Base-by-base conservation (phyloP, 2,329 filamentous ascomycete genomes). In the Aureobasidium sp. region DNA sequence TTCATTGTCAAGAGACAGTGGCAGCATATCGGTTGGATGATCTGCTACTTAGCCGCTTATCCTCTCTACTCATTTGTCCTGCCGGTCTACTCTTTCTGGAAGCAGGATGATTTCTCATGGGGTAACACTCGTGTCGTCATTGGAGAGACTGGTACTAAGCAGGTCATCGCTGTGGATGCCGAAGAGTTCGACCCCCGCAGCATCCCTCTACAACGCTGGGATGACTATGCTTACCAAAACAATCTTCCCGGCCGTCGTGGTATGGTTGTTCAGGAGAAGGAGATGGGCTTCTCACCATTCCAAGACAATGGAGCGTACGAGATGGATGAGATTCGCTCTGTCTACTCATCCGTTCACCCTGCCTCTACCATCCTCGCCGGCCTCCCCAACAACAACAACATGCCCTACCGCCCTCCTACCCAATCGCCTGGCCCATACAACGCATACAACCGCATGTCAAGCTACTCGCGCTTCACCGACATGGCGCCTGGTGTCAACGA, bases 1-100 rank as follows among this genome's bases (percentile, higher is more conserved):
- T 99, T 99, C 78, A 91, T 97, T 68, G 81, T 97, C 69, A 97
- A 96, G 79, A 84, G 94, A 58, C 91, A 97, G 76, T 99, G 94
- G 94, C 92, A 99, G 74, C 93, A 97, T 72, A 85, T 99, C 64
- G 94, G 94, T 67, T 99, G 94, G 94, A 97, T 99, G 92, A 88
- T 99, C 67, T 97, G 99, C 72, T 99, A 99, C 77, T 83, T 99
- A 65, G 68, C 95, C n/a, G 94, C 94, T 3, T 97, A 89, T 79
- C 94, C 94, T 0, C 89, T 99, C 68, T 97, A 93, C 79, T 94
- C 88, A 4, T 90, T 99, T 69, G 73, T 95, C 65, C 83, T 99
- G 13, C 94, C 94, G 0, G 78, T 99, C 65, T 99, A 97, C 79
- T 96, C 93, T 0, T 99, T 99, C 87, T 99, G 94, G 94, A 96